Evolutionary conservation across 139 green algal species (phyloP), one percentile per base, ranked within the genome.

Genomic region (Chlamydomonas eustigma): DNA sequence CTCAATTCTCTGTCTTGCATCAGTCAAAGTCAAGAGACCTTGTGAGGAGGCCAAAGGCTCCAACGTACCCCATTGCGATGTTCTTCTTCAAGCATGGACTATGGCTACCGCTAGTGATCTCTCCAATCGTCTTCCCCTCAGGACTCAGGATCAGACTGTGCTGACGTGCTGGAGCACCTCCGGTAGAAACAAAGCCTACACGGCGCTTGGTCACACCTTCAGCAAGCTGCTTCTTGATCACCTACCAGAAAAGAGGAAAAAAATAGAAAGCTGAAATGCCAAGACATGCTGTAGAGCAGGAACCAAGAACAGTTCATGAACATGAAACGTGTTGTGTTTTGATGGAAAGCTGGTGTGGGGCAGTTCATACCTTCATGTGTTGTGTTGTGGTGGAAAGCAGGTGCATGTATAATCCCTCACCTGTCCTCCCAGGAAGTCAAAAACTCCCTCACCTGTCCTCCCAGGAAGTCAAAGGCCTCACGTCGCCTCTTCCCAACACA

Each of bases 11-110:
- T n/a, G n/a, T n/a, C n/a, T n/a, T 24, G 22, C 18, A 18, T 30
- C 50, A 63, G 22, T 30, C 50, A 63, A 18, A 63, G 22, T 63
- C 71, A 67, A n/a, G n/a, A n/a, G n/a, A n/a, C n/a, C n/a, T n/a
- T n/a, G n/a, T n/a, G n/a, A n/a, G n/a, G n/a, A n/a, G n/a, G 8
- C 22, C 22, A 6, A 6, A n/a, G n/a, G n/a, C 18, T 36, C 25
- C 33, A 24, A 76, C 85, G 84, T 76, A 92, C 81, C 96, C 96
- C 96, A 99, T 99, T 28, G 92, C 91, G 51, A 99, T 93, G 88
- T 98, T 98, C 85, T 98, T 97, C 82, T 97, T 96, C 33, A 99
- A 80, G 84, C 85, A 93, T 39, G 96, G 96, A 78, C 84, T 94
- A 88, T 97, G 97, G 0, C 90, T 95, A 35, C 96, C 96, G 50